Evolutionary conservation across 169 alveolate genomes (phyloP).

Genomic region (Sarcocystis neurona): DNA sequence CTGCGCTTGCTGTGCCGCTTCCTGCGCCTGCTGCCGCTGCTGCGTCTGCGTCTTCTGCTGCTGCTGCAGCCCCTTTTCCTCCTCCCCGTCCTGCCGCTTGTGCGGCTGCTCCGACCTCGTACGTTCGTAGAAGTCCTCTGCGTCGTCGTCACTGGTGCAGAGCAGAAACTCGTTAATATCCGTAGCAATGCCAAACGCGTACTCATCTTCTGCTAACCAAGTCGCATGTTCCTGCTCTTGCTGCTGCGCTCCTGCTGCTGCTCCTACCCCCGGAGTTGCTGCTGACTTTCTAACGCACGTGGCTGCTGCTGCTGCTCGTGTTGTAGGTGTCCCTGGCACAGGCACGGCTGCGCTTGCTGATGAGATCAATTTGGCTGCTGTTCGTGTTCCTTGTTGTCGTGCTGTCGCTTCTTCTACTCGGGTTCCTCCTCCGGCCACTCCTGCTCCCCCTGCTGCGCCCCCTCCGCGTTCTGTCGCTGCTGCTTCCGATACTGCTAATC

Average conservation of each 20-base stretch:
- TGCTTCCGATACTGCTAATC: neutral
- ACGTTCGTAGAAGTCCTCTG: neutral
- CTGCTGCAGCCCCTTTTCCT: neutral
- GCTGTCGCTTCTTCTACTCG: neutral
- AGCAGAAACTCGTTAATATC: conserved; percentile 18
- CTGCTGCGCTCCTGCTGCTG: neutral
- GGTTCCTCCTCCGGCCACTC: neutral
- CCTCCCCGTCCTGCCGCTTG: neutral
- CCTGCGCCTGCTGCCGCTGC: neutral
- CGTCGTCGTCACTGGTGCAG: neutral
- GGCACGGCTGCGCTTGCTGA: neutral
- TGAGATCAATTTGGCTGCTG: no score
- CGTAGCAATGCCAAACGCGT: neutral
- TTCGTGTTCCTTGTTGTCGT: no score
- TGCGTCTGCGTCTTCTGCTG: neutral
- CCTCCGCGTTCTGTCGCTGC: neutral
- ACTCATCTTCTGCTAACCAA: neutral
- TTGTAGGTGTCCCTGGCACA: neutral
- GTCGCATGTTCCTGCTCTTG: neutral
- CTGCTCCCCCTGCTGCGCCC: neutral
- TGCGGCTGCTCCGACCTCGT: neutral
- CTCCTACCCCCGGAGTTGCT: neutral
- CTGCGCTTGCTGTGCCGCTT: neutral
- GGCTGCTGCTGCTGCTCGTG: neutral
- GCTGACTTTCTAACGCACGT: no score